Evolutionary conservation across 257 asterid genomes (phyloP), one percentile per base, ranked within the genome.

Genomic region (Sherardia arvensis): DNA sequence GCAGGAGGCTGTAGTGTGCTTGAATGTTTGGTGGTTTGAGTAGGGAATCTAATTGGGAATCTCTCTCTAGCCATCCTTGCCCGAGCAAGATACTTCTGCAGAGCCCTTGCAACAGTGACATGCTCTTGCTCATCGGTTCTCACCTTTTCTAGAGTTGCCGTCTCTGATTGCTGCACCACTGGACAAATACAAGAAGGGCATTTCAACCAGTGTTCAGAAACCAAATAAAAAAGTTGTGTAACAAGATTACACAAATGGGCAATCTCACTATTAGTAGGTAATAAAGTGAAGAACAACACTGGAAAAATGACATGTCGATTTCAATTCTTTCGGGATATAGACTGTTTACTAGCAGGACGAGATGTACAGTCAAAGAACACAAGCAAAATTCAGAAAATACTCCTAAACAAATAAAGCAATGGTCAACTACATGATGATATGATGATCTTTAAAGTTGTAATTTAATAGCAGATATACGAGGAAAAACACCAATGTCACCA

Each of bases 81-180:
- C 74, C 80, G 84, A 23, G 76, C 57, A 55, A 86, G 79, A 72
- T 83, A 93, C 81, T 72, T 85, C 70, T 90, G 94, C 66, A 93
- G 78, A 20, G 97, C 97, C 47, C 96, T 90, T 61, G 96, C 97
- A 48, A 87, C 96, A 1, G 86, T 86, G 67, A 85, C 90, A 47
- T 93, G 99, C 83, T 93, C 99, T 70, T 84, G 96, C 80, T 90
- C 97, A 51, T 93, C 99, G 64, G 68, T 87, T 53, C 75, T 84
- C 65, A 57, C 61, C 77, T 73, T 81, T 32, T 85, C 94, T 15
- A 73, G 73, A 25, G 69, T 47, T 63, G 94, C 77, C 61, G 74
- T 74, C 71, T 83, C 97, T 29, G 83, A 74, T 75, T 84, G 94
- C 76, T 80, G 96, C 72, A 82, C 90, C 76, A 90, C 97, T 85